Evolutionary conservation across 2,329 filamentous ascomycete genomes (phyloP).

Genomic region (Claviceps fusiformis): DNA sequence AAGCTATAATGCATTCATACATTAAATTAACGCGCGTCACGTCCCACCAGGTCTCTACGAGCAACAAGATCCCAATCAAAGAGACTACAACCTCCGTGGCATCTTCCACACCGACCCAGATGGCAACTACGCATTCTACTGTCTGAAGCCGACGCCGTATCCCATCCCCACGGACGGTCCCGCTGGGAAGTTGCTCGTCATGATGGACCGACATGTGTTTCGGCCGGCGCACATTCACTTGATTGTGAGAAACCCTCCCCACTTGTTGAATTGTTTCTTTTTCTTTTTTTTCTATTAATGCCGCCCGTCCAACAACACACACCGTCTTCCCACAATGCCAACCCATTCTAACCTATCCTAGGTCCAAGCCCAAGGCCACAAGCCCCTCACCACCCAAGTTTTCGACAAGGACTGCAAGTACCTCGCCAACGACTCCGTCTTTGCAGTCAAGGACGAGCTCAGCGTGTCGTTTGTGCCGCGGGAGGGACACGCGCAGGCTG

Average conservation of each 20-base stretch:
- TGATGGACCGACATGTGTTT: slow-evolving; percentile 42
- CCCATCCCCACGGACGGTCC: slow-evolving; percentile 38
- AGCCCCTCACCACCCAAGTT: slow-evolving; percentile 58
- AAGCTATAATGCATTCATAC: no score
- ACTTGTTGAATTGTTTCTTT: neutral
- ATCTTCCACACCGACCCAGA: slow-evolving; percentile 54
- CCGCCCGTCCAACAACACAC: neutral
- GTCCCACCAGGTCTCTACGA: slow-evolving; percentile 41
- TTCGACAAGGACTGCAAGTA: slow-evolving; percentile 56
- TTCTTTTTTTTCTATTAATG: neutral
- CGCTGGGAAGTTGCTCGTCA: slow-evolving; percentile 33
- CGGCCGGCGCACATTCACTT: slow-evolving; percentile 49
- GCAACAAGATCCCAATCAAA: slow-evolving; percentile 58
- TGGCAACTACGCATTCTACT: slow-evolving; percentile 50
- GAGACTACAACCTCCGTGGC: slow-evolving; percentile 61
- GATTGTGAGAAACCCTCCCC: slow-evolving; percentile 24
- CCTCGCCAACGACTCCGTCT: slow-evolving; percentile 38
- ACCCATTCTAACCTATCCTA: slow-evolving; percentile 1
- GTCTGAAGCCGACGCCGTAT: slow-evolving; percentile 45
- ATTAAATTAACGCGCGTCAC: no score
- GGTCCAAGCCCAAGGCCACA: slow-evolving; percentile 43
- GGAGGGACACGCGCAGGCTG: slow-evolving; percentile 29
- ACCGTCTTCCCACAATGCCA: no score
- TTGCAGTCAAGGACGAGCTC: slow-evolving; percentile 40
- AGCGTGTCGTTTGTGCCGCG: slow-evolving; percentile 27